Evolutionary conservation across 176 grass and related monocot species (phyloP).

Genomic region (Zoysia japonica): DNA sequence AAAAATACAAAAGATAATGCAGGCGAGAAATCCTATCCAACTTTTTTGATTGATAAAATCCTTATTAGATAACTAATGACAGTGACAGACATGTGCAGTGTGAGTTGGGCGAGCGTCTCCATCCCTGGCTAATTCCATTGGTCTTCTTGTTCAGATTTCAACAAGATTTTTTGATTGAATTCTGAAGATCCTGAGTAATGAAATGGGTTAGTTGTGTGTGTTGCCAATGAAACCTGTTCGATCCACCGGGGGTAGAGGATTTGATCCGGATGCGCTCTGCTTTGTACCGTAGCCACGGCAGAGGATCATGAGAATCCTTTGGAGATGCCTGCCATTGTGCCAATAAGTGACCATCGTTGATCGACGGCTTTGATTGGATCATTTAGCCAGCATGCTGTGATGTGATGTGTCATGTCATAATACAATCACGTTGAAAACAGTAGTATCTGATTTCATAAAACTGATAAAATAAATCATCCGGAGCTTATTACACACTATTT

Average conservation of each 20-base stretch:
- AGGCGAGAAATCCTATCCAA: neutral
- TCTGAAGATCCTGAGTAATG: no score
- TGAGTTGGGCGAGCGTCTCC: conserved; percentile 19
- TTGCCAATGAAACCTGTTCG: neutral
- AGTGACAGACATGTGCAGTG: conserved; percentile 54
- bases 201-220: no score
- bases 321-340: conserved; percentile 20
- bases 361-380: neutral
- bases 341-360: neutral
- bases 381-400: no score
- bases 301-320: conserved; percentile 5
- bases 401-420: no score
- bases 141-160: no score
- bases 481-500: neutral
- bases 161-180: no score
- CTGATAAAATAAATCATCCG: neutral
- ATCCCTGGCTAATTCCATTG: no score
- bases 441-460: conserved; percentile 3
- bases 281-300: conserved; percentile 21
- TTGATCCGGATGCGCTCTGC: conserved; percentile 25
- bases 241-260: conserved; percentile 27
- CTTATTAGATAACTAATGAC: conserved; percentile 24
- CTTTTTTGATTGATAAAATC: conserved; percentile 1
- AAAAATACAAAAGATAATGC: neutral
- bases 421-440: neutral